A percentile compares a stretch with the other conserved stretches of the same genome.
These are phyloP conservation scores for Peltaster fructicola DNA, from an alignment of 2,329 filamentous ascomycete species.

Conservation along the genomic window DNA sequence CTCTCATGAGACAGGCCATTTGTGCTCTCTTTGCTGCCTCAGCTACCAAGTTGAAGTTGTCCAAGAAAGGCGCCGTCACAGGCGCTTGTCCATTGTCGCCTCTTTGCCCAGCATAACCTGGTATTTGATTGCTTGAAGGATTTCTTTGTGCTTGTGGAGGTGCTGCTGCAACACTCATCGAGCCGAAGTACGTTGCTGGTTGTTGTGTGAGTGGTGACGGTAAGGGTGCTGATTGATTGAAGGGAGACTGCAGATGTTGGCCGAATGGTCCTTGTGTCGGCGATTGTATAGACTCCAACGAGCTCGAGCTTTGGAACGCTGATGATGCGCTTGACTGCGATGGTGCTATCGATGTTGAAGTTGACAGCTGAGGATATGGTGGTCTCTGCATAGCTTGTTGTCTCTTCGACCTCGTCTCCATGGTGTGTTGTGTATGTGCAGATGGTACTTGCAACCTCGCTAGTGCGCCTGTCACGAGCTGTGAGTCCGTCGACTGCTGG, in stretches of 20 bases:
- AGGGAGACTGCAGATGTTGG: slow-evolving; percentile 13
- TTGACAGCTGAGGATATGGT: slow-evolving; percentile 18
- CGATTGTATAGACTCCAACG: slow-evolving; percentile 22
- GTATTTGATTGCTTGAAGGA: slow-evolving; percentile 3
- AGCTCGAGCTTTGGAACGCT: slow-evolving; percentile 25
- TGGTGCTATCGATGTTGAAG: slow-evolving; percentile 6
- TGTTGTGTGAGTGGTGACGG: slow-evolving; percentile 17
- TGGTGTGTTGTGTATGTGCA: slow-evolving; percentile 3
- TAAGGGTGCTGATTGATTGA: slow-evolving; percentile 18
- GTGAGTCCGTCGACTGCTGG: too few species aligned
- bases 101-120: slow-evolving; percentile 17
- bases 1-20: slow-evolving; percentile 73
- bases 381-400: slow-evolving; percentile 15
- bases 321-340: slow-evolving; percentile 16
- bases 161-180: slow-evolving; percentile 12
- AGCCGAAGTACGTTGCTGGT: slow-evolving; percentile 15
- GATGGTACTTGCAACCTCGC: too few species aligned
- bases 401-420: slow-evolving; percentile 9
- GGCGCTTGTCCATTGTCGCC: slow-evolving; percentile 15
- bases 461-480: too few species aligned
- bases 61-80: slow-evolving; percentile 46
- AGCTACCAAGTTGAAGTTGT: slow-evolving; percentile 69
- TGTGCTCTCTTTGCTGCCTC: slow-evolving; percentile 89
- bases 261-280: slow-evolving; percentile 8
- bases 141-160: slow-evolving; percentile 14